Evolutionary conservation across 129 eudicot species (phyloP).

Genomic region (Chrysanthemum makinoi): DNA sequence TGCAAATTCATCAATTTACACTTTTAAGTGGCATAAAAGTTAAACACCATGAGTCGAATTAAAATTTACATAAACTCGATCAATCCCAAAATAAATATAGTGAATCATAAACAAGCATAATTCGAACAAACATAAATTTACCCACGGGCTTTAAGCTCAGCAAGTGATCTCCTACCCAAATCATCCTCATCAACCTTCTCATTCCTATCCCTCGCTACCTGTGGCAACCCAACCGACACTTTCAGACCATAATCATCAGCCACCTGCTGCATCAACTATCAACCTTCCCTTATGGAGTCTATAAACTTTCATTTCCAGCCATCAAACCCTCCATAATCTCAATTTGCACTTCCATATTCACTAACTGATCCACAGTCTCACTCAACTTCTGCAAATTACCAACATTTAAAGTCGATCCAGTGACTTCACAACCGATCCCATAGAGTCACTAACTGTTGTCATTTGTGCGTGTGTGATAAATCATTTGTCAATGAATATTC

Average conservation of each 20-base stretch:
- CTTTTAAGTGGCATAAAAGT: no score
- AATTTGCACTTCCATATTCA: constrained; percentile 89
- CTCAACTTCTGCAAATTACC: constrained; percentile 93
- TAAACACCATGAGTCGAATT: no score
- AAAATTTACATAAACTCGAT: not conserved
- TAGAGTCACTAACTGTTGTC: constrained; percentile 63
- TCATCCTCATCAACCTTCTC: constrained; percentile 93
- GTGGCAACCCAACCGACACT: constrained; percentile 86
- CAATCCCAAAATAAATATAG: not conserved
- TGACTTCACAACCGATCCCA: constrained; percentile 78
- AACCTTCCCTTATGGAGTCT: constrained; percentile 87
- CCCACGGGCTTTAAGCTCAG: constrained; percentile 89
- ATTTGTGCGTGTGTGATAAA: constrained; percentile 88
- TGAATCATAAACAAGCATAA: constrained; percentile 2
- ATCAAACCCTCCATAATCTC: constrained; percentile 92
- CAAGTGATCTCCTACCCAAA: constrained; percentile 64
- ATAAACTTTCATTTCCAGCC: constrained; percentile 87
- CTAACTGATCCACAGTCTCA: constrained; percentile 84
- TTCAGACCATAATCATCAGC: constrained; percentile 95
- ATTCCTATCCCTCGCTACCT: constrained; percentile 54
- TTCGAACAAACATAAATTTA: constrained; percentile 23
- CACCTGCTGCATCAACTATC: constrained; percentile 91
- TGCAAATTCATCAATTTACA: no score
- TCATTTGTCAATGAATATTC: no score
- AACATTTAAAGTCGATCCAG: constrained; percentile 62